Percentiles rank a stretch among this genome's conserved stretches.
Conservation (phyloP, 177 flowering plant species). For the Vitis hybrid region DNA sequence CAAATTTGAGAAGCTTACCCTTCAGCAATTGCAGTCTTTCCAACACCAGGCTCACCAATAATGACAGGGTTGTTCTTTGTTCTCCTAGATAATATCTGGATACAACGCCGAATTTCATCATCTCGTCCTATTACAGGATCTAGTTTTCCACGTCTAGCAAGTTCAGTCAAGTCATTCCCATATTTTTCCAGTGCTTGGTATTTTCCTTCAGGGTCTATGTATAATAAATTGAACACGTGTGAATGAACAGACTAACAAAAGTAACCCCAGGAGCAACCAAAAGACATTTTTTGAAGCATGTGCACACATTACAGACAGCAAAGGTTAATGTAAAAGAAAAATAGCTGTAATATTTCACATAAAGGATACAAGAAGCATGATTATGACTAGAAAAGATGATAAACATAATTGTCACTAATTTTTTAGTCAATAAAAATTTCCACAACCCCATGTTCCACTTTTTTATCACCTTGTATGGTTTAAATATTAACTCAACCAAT, state of each 20-base stretch:
- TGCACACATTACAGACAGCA: no score
- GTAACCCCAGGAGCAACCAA: neutral
- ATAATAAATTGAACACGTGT: neutral
- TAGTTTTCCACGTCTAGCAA: conserved; percentile 85
- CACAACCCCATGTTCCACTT: no score
- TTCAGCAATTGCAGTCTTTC: conserved; percentile 94
- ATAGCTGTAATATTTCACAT: no score
- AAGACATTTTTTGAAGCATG: neutral
- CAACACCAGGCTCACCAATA: conserved; percentile 96
- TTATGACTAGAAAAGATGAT: no score
- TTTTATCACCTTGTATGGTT: no score
- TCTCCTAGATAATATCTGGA: conserved; percentile 81
- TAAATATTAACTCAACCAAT: no score
- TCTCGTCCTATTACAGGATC: conserved; percentile 95
- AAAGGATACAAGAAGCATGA: no score
- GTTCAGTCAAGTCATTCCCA: conserved; percentile 86
- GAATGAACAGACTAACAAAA: neutral
- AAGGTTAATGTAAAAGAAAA: no score
- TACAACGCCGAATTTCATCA: conserved; percentile 92
- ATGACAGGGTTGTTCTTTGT: conserved; percentile 92
- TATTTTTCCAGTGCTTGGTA: conserved; percentile 84
- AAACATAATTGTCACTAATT: no score
- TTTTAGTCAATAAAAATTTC: no score
- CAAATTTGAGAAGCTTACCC: conserved; percentile 47
- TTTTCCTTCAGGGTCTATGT: conserved; percentile 86